Evolutionary conservation across 1,284 basidiomycete species (phyloP), one percentile per base, ranked within the genome.

Genomic region (Pseudozyma tsukubaensis): DNA sequence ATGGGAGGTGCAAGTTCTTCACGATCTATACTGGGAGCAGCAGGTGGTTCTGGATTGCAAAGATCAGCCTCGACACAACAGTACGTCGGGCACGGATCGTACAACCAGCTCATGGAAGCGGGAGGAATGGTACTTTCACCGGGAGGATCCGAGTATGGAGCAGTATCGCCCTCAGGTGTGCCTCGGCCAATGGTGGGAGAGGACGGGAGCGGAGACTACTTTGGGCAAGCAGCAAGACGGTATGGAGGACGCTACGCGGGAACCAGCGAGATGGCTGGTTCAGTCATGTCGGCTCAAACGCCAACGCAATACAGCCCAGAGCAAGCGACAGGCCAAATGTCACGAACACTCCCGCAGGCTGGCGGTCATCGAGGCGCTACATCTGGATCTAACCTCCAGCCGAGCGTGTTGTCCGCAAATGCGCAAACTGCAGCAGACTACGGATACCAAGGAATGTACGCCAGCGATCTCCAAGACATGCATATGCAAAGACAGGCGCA

Each of bases 81-180:
- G 13, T 56, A 47, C 13, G 16, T 49, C 32, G 19, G 32, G 7
- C 42, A 36, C 11, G 35, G 50, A 14, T 32, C 14, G 3, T 50
- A 53, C 35, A 19, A 19, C 16, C 58, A 45, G 36, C 2, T 53
- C 32, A 21, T 56, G 49, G 48, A 49, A 39, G 32, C 43, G 7
- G 58, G 49, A 5, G 19, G 51, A 18, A 8, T 53, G 19, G 29
- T 56, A 3, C 14, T 67, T 2, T 60, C 58, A 4, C 64, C 64
- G 0, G 45, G 59, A 21, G 24, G 35, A 8, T 59, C 58, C 1
- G 64, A 67, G 8, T 61, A 60, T n/a, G 58, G 54, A 36, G 49
- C 39, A 40, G 44, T 52, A 7, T 60, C 59, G 35, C 64, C 64
- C 6, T 67, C 64, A 9, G 59, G 65, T 1, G 49, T 61, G 12